Conservation (phyloP, 345 rosid genomes). For the Acer negundo region DNA sequence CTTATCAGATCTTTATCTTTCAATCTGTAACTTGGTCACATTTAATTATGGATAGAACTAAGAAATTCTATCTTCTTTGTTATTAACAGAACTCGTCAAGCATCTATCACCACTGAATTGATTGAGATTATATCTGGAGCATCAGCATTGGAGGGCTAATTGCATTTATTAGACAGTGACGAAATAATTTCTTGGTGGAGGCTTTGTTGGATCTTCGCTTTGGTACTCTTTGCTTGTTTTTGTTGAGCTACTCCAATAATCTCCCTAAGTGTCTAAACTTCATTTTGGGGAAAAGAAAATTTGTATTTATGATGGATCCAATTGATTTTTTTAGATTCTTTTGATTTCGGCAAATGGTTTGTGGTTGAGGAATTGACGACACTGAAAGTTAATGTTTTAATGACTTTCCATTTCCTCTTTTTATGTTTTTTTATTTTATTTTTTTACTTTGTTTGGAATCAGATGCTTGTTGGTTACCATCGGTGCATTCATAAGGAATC, state of each 20-base stretch:
- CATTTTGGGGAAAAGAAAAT: slow-evolving; percentile 25
- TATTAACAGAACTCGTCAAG: slow-evolving; percentile 89
- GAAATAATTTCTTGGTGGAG: slow-evolving; percentile 44
- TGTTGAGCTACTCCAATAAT: slow-evolving; percentile 40
- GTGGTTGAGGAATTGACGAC: neutral
- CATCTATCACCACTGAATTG: slow-evolving; percentile 94
- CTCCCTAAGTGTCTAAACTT: slow-evolving; percentile 17
- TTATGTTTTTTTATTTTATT: too few species aligned
- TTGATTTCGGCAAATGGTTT: neutral
- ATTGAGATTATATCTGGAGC: slow-evolving; percentile 98
- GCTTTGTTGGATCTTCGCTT: slow-evolving; percentile 24
- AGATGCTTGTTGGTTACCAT: neutral
- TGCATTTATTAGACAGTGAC: slow-evolving; percentile 23
- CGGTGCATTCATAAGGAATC: too few species aligned
- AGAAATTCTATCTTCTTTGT: neutral
- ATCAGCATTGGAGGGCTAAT: slow-evolving; percentile 74
- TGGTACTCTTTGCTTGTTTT: slow-evolving; percentile 26
- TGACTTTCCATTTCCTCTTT: too few species aligned
- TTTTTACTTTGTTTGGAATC: neutral
- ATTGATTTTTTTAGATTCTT: neutral
- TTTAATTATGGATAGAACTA: slow-evolving; percentile 1
- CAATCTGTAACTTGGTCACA: neutral
- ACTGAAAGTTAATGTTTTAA: neutral
- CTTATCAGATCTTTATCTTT: neutral
- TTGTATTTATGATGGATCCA: neutral